These are phyloP conservation scores for Globisporangium recalcitrans DNA, from an alignment of 352 stramenopile species.

Conservation along the genomic window DNA sequence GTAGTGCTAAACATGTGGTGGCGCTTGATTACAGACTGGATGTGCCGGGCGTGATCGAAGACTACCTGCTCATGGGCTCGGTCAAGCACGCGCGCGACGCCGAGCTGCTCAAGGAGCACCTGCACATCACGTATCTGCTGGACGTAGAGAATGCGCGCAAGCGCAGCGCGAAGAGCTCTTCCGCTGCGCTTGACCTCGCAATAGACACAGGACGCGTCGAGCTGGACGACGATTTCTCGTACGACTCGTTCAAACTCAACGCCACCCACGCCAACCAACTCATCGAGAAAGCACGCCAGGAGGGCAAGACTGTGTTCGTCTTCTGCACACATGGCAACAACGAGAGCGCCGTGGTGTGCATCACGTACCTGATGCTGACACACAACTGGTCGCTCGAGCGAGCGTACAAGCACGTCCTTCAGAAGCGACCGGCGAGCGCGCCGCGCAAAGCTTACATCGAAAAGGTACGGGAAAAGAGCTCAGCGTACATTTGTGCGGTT, in stretches of 20 bases:
- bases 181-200: constrained; percentile 19
- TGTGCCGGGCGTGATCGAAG: constrained; percentile 51
- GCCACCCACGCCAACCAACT: constrained; percentile 39
- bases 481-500: no score
- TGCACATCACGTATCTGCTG: constrained; percentile 43
- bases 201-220: constrained; percentile 40
- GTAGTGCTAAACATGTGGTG: neutral
- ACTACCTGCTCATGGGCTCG: constrained; percentile 53
- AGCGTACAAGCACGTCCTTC: constrained; percentile 52
- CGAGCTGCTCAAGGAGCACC: constrained; percentile 43
- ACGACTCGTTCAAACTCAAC: constrained; percentile 48
- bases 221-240: constrained; percentile 60
- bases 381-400: constrained; percentile 57
- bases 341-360: constrained; percentile 62
- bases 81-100: constrained; percentile 52
- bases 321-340: constrained; percentile 73
- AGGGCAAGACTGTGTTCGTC: constrained; percentile 55
- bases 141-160: constrained; percentile 67
- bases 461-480: constrained; percentile 42
- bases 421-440: constrained; percentile 52
- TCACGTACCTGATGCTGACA: constrained; percentile 55
- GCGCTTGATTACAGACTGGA: constrained; percentile 52
- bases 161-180: constrained; percentile 19
- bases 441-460: constrained; percentile 64
- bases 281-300: constrained; percentile 30